Evolutionary conservation across 1,139 yeast genomes (phyloP), one percentile per base, ranked within the genome.

Genomic region (Blastobotrys serpentis): DNA sequence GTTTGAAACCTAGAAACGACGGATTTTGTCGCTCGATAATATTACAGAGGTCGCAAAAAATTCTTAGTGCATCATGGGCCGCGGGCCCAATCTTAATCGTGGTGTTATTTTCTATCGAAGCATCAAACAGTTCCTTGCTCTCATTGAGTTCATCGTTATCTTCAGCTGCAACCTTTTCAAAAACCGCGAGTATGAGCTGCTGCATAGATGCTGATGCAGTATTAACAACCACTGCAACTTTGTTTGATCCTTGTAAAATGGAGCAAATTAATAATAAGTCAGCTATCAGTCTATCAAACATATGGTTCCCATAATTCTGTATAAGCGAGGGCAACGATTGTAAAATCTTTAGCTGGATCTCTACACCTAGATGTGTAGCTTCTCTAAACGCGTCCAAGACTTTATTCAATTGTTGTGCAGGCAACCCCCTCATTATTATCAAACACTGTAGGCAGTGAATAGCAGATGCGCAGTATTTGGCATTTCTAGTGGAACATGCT

Each of bases 131-230:
- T 32, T 49, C 40, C 36, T 13, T 16, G 14, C 13, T 6, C 33
- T 39, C 40, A 14, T 34, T 30, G 17, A 19, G 21, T 2, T 17
- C 22, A 10, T 47, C 47, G 32, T 61, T 63, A 43, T 74, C 76
- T 45, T 72, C 76, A 2, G 67, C 70, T 13, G 63, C 65, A 2
- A 80, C 76, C 49, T 82, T 77, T 51, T 89, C 97, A 64, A 83
- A 90, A 0, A 88, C 76, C 33, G 84, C 79, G 36, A 84, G 79
- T 45, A 89, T 77, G 42, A 92, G 69, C 63, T 92, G 98, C 56
- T 89, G 95, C 43, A 89, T 75, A 1, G 98, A 88, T 1, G 98
- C 98, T 43, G 88, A 81, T 0, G 97, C 97, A 0, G 98, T 86
- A 58, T 89, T 90, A n/a, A 81, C 76, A 2, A 92, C 96, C 54